phyloP scores from a whole-genome alignment of 148 eudicot genomes.

The Diospyros lotus region DNA sequence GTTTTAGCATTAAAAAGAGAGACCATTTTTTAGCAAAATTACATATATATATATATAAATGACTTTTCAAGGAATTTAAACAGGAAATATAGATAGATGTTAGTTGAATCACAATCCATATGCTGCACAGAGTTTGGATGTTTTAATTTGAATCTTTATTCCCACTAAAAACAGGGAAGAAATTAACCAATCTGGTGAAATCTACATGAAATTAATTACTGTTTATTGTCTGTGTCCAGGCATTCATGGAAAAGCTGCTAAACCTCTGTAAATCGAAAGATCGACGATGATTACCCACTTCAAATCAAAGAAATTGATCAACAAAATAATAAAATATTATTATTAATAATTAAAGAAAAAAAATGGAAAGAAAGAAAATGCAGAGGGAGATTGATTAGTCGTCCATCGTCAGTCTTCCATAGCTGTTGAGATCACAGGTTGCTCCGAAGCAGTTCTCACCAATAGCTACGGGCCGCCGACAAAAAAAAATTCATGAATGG shows the following conservation, averaged over 20 bases:
- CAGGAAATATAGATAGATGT: no score
- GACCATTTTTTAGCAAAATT: no score
- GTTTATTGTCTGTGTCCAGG: neutral
- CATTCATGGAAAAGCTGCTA: neutral
- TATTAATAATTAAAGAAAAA: neutral
- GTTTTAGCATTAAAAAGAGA: no score
- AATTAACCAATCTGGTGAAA: neutral
- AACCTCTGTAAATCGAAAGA: neutral
- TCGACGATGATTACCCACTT: neutral
- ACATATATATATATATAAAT: no score
- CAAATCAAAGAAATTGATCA: neutral
- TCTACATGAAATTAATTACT: neutral
- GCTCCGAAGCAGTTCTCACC: constrained; percentile 1
- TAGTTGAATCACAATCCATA: no score
- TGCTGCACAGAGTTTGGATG: neutral
- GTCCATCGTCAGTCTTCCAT: constrained; percentile 16
- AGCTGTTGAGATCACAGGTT: constrained; percentile 11
- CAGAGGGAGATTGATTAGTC: constrained; percentile 9
- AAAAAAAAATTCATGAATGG: constrained; percentile 11
- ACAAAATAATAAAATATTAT: neutral
- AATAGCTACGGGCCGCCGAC: constrained; percentile 6
- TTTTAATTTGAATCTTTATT: neutral
- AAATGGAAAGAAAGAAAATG: no score
- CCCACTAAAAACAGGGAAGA: constrained; percentile 1
- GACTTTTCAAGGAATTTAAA: no score